Evolutionary conservation across 768 basidiomycete genomes (phyloP), one percentile per base, ranked within the genome.

Genomic region (Pisolithus sp.): DNA sequence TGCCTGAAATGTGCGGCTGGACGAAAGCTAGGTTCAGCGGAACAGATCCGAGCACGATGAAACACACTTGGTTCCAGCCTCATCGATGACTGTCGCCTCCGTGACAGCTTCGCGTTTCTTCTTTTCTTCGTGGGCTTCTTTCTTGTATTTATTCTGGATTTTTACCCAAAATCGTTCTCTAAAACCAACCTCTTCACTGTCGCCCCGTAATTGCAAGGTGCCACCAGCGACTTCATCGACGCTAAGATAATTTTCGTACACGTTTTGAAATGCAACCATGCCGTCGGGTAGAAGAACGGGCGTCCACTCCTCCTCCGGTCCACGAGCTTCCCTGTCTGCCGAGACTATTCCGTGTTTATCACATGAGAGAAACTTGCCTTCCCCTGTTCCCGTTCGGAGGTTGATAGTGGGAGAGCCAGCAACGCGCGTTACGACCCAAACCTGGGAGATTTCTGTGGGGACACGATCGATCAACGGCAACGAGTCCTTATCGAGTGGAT

Each of bases 251-350:
- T 86, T 94, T 63, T 93, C 90, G 61, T 94, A 93, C 9, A 89
- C 76, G 67, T 85, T 92, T 81, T 84, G 83, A 64, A 93, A 86
- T 7, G 89, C 86, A 45, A 88, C 81, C 85, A 92, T 89, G 39
- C 89, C 89, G 53, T 88, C 89, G 9, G 87, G 81, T 21, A 89
- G 68, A 51, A 93, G 72, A 23, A 91, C 79, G 15, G 92, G 86
- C 3, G 86, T 88, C 89, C 92, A 96, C 68, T 94, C 93, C 67
- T 96, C 93, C 67, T 95, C 90, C 4, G 89, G 87, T 2, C 93
- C 93, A 30, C 93, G 79, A 24, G 93, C 93, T 62, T 96, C 93
- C 43, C 89, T 76, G 63, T 90, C 86, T 41, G 88, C 85, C 56
- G 85, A 81, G 13, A 95, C 85, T 18, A 92, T 73, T 7, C 93